Base-by-base conservation (phyloP, 116 monocot genomes). In the Papilionanthe hybrid region DNA sequence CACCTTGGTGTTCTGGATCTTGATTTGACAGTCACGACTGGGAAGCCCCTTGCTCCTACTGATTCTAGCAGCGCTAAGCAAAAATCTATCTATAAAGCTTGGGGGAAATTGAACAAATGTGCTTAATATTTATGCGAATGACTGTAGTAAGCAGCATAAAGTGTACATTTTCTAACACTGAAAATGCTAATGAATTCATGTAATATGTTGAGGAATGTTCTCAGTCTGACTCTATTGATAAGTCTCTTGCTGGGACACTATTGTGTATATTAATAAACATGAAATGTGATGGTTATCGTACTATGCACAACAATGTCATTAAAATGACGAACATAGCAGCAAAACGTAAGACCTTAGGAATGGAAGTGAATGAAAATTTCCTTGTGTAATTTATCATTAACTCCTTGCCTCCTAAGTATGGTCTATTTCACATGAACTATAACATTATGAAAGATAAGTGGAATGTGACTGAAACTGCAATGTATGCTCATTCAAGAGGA, bases 141-240 rank as follows among this genome's bases (percentile, higher is more conserved):
- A n/a, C n/a, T n/a, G n/a, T n/a, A n/a, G n/a, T n/a, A n/a, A n/a
- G n/a, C n/a, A n/a, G n/a, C n/a, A n/a, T n/a, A n/a, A n/a, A n/a
- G n/a, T n/a, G n/a, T n/a, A n/a, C n/a, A n/a, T n/a, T 75, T 23
- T 28, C 41, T 1, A 56, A 81, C 44, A 75, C 9, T 42, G 55
- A 83, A 1, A 56, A 18, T 56, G 69, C 65, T 55, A 68, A 78
- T 22, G 53, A 82, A 75, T 82, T 23, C 23, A 45, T 82, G 19
- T 30, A 55, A 53, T 42, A 4, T 68, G 68, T 77, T 12, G 49
- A 77, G 25, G 25, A 72, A 0, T 10, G 1, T 3, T 82, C 63
- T 27, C 37, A 48, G 0, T 48, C 2, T 8, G 20, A 67, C 0
- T 55, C 25, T 65, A 0, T 25, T 53, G 20, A 82, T 37, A 82